A percentile compares a stretch with the other conserved stretches of the same genome.
Conservation (phyloP, 495 filamentous ascomycete genomes). For the Penicillium goetzii region DNA sequence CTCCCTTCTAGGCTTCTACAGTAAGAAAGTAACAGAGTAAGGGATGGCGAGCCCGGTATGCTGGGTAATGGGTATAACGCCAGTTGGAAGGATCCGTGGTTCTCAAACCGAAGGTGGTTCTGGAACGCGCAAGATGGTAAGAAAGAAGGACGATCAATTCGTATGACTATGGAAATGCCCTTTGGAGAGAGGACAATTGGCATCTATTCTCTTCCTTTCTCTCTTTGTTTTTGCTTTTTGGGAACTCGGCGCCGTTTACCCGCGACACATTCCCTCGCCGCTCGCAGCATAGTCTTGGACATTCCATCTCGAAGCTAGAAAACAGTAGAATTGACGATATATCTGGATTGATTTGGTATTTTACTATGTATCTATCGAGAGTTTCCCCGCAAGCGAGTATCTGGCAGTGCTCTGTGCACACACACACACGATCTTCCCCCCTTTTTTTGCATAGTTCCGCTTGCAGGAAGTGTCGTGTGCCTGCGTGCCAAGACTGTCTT, state of each 20-base stretch:
- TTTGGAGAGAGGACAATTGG: conserved; percentile 10
- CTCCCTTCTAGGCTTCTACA: background rate
- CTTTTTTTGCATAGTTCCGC: conserved; percentile 25
- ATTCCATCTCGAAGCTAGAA: background rate
- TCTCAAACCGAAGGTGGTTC: conserved; percentile 9
- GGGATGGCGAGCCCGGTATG: conserved; percentile 37
- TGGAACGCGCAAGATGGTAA: conserved; percentile 14
- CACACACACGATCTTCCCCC: background rate
- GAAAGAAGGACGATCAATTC: background rate
- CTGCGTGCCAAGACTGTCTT: conserved; percentile 10
- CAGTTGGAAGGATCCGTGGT: conserved; percentile 24
- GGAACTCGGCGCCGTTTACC: background rate
- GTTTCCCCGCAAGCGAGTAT: conserved; percentile 1
- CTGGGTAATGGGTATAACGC: conserved; percentile 10
- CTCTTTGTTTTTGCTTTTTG: background rate
- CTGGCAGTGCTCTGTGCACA: conserved; percentile 6
- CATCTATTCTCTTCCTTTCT: background rate
- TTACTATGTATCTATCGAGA: background rate
- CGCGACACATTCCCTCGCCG: conserved; percentile 8
- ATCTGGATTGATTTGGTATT: too few relatives aligned
- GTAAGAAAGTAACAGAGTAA: conserved; percentile 13
- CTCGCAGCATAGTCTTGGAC: conserved; percentile 4
- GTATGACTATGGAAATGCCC: background rate
- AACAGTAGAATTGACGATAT: background rate
- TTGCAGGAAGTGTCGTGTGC: conserved; percentile 24